Evolutionary conservation across 352 stramenopile species (phyloP), one percentile per base, ranked within the genome.

Genomic region (Globisporangium solare): DNA sequence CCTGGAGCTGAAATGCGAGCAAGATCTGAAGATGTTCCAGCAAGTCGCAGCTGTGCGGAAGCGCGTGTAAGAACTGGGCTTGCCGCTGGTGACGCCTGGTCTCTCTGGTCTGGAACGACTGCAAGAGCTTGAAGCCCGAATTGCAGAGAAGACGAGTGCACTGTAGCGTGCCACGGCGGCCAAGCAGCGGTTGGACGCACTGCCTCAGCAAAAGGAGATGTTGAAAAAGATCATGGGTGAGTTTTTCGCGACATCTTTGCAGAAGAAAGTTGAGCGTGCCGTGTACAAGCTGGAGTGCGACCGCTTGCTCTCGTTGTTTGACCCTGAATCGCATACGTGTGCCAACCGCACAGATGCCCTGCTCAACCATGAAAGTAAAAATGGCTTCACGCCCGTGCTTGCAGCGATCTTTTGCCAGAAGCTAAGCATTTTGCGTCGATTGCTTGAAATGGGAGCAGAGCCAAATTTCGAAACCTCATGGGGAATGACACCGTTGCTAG

Each of bases 401-500:
- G 67, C 66, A 4, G 41, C 74, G n/a, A 83, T 88, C 39, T 77
- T 78, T 24, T 58, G 58, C 32, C 5, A 57, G 5, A 73, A 79
- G 31, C 49, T 71, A 10, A 50, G 49, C 2, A 35, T 79, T 10
- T 40, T 88, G 58, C 62, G 79, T 35, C 58, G 56, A n/a, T 41
- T 90, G 21, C 58, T 88, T 13, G 67, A 86, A 39, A 50, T 84
- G 0, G 77, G 77, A 1, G 66, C 75, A 5, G 80, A 70, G 2
- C 61, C 70, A 14, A 48, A 86, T n/a, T 48, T 53, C 0, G 73
- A 87, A 58, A 82, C 79, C 0, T 41, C 14, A 20, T 43, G 37
- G 2, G 80, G 78, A 12, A 66, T 86, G 49, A 89, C 80, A 12
- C 78, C 80, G 3, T 35, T 91, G 4, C 31, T 89, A 15, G 71